A percentile compares a stretch with the other conserved stretches of the same genome.
phyloP scores from a whole-genome alignment of 2,329 filamentous ascomycete genomes.

The Talaromyces albobiverticillius region DNA sequence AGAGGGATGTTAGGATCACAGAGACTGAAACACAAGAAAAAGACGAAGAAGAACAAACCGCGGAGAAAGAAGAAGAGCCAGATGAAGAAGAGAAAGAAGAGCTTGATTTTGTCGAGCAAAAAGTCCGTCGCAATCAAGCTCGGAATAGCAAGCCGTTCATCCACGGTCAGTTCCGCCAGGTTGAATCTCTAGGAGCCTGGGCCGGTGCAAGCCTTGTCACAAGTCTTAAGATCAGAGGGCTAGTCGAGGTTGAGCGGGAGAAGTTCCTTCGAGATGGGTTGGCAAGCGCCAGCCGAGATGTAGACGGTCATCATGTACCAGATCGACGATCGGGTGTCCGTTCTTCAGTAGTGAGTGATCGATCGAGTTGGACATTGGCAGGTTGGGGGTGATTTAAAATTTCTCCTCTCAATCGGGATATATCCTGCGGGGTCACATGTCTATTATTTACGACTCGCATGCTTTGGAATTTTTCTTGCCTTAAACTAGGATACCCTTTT shows the following conservation, averaged over 20 bases:
- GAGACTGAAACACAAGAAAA: constrained; percentile 10
- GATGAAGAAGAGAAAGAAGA: constrained; percentile 27
- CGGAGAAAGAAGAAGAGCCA: background rate
- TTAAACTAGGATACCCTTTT: constrained; percentile 12
- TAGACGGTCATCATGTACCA: constrained; percentile 32
- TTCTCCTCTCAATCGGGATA: too few relatives aligned
- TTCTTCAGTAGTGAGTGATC: constrained; percentile 35
- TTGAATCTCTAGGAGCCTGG: constrained; percentile 63
- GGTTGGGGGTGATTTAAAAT: constrained; percentile 40
- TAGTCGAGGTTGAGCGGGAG: constrained; percentile 64
- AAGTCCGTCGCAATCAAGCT: constrained; percentile 31
- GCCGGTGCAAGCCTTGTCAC: constrained; percentile 61
- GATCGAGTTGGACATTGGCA: constrained; percentile 49
- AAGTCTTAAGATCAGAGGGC: constrained; percentile 57
- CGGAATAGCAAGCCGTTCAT: constrained; percentile 34
- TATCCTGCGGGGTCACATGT: too few relatives aligned
- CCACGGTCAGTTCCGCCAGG: constrained; percentile 47
- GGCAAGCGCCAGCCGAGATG: constrained; percentile 44
- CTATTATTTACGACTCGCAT: background rate
- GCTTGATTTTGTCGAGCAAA: constrained; percentile 48
- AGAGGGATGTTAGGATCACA: background rate
- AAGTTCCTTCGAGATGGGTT: constrained; percentile 55
- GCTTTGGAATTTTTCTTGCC: background rate
- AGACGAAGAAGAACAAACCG: constrained; percentile 16
- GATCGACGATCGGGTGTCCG: constrained; percentile 34